phyloP scores from a whole-genome alignment of 257 asterid species.

The Petunia secreta region DNA sequence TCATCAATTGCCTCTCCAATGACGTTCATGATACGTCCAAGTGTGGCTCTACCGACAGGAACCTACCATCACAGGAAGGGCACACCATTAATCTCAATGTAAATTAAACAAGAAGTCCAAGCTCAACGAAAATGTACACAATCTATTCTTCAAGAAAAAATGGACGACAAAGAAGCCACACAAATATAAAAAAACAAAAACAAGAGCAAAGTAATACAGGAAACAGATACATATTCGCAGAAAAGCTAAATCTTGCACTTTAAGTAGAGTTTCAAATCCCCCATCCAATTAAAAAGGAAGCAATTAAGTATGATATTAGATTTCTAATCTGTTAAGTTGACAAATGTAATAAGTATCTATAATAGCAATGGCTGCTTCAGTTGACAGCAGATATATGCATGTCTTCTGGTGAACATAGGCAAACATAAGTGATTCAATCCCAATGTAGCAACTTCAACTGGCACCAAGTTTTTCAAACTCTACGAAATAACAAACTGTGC shows the following conservation, averaged over 20 bases:
- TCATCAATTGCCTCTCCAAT: constrained; percentile 95
- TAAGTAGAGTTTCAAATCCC: no score
- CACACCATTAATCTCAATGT: not conserved
- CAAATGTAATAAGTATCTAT: not conserved
- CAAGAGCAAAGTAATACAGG: not conserved
- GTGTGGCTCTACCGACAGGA: constrained; percentile 97
- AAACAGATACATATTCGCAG: no score
- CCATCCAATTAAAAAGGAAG: no score
- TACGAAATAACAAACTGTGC: no score
- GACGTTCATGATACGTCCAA: constrained; percentile 95
- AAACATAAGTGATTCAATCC: not conserved
- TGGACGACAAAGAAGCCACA: constrained; percentile 1
- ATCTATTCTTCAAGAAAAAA: not conserved
- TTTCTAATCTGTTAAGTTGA: no score
- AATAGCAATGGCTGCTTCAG: not conserved
- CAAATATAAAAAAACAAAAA: not conserved
- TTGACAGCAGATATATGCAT: not conserved
- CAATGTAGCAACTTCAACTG: not conserved
- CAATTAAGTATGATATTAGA: no score
- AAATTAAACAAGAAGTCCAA: not conserved
- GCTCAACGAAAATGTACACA: not conserved
- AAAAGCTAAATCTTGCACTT: no score
- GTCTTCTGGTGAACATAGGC: not conserved
- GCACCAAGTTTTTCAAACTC: no score
- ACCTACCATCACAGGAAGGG: constrained; percentile 47